These are phyloP conservation scores for Penicillium salamii DNA, from an alignment of 495 filamentous ascomycete species.

Conservation along the genomic window DNA sequence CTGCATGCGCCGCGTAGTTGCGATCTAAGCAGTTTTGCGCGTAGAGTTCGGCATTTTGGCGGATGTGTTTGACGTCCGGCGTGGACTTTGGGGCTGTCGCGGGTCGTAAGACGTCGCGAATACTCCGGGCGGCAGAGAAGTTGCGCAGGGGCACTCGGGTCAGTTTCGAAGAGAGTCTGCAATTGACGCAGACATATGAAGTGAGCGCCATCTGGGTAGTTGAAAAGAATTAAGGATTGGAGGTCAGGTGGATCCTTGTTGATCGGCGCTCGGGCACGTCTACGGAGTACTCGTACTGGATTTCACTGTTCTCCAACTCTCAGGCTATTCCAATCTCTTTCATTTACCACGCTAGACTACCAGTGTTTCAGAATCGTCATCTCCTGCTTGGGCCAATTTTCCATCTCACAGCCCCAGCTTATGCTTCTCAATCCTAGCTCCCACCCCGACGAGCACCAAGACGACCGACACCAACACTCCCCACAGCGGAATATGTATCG, in stretches of 20 bases:
- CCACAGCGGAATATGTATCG: conserved; percentile 71
- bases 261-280: conserved; percentile 3
- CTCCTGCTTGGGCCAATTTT: too few species aligned
- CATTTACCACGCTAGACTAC: too few species aligned
- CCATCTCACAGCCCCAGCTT: conserved; percentile 71
- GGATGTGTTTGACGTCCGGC: conserved; percentile 85
- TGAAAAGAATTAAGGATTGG: conserved; percentile 7
- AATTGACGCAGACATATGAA: conserved; percentile 39
- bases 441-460: conserved; percentile 64
- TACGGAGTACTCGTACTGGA: too few species aligned
- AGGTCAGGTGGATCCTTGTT: conserved; percentile 8
- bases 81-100: conserved; percentile 76
- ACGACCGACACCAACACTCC: conserved; percentile 58
- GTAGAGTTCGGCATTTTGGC: conserved; percentile 74
- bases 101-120: conserved; percentile 45
- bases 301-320: too few species aligned
- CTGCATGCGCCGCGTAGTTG: conserved; percentile 70
- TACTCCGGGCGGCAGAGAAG: conserved; percentile 28
- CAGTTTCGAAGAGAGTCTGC: conserved; percentile 22
- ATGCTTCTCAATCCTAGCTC: conserved; percentile 74
- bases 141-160: conserved; percentile 17
- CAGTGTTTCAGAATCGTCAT: neutral
- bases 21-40: conserved; percentile 77
- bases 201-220: conserved; percentile 24
- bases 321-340: neutral